A percentile compares a stretch with the other conserved stretches of the same genome.
Evolutionary conservation across 257 asterid genomes (phyloP).

Genomic region (Nicotiana otophora): DNA sequence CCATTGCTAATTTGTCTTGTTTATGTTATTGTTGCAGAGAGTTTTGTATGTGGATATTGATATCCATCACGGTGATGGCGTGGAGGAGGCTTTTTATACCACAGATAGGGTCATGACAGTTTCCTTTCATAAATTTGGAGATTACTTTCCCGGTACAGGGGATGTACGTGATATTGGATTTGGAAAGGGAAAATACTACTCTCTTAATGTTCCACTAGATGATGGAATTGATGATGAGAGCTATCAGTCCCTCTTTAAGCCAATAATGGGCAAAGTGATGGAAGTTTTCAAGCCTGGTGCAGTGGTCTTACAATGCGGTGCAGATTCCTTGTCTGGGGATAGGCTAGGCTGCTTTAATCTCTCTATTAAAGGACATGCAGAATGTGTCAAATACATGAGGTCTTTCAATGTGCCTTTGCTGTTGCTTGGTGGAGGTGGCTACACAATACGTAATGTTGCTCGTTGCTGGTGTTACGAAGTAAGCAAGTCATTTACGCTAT

Average conservation of each 20-base stretch:
- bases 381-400: conserved; percentile 40
- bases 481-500: conserved; percentile 2
- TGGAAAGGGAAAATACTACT: conserved; percentile 33
- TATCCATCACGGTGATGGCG: conserved; percentile 41
- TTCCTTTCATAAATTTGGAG: conserved; percentile 43
- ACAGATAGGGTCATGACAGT: conserved; percentile 48
- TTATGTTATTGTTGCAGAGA: conserved; percentile 24
- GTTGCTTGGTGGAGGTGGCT: conserved; percentile 41
- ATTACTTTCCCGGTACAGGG: conserved; percentile 43
- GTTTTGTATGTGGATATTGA: conserved; percentile 42
- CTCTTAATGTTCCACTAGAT: conserved; percentile 39
- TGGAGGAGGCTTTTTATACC: conserved; percentile 40
- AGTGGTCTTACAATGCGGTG: conserved; percentile 44
- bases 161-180: conserved; percentile 32
- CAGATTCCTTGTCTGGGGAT: conserved; percentile 40
- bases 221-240: conserved; percentile 43
- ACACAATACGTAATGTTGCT: conserved; percentile 42
- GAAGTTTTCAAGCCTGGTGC: conserved; percentile 39
- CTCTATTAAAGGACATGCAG: conserved; percentile 37
- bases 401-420: conserved; percentile 36
- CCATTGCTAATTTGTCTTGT: conserved; percentile 10
- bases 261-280: conserved; percentile 42
- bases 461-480: conserved; percentile 47
- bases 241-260: conserved; percentile 40
- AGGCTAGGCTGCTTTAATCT: conserved; percentile 41